Base-by-base conservation (phyloP, 2,329 filamentous ascomycete species). In the Aspergillus cejpii region DNA sequence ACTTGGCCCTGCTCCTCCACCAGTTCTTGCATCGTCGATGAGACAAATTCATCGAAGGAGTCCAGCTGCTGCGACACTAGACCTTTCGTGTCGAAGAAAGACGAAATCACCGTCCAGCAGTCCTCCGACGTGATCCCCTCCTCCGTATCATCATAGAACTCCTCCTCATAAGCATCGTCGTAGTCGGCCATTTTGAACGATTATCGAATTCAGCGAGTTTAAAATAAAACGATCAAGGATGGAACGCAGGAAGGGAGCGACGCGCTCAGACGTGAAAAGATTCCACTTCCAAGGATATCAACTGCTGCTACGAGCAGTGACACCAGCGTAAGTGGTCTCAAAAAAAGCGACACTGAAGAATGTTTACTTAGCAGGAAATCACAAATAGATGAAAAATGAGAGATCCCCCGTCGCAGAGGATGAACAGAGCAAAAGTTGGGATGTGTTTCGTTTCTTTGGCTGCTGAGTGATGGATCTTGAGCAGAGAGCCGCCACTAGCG, bases 1-100 rank as follows among this genome's bases (percentile, higher is more conserved):
- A 97, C 84, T 54, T 84, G 81, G 31, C 87, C 87, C 65, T 95
- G 91, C 67, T 97, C 92, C 60, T 89, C 84, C 48, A 98, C 85
- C 48, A 98, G 81, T 59, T 95, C 87, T 63, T 97, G 90, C 70
- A 98, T 91, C 0, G 90, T 96, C 17, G 87, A 89, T 48, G 85
- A 83, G 45, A 92, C 90, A 62, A 98, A 98, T 65, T 97, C 90
- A 70, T 98, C 89, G 71, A 95, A 98, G 0, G 94, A 98, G 66
- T 97, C 91, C 51, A 97, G 83, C 74, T 98, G 92, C 70, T 98
- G 91, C 12, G 92, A 95, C 17, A 95, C 92, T 24, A 98, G 78
- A 60, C 92, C 91, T 71, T 97, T 98, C 51, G 83, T 80, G 58
- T 96, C 88, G 72, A 98, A 98, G 75, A 96, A 97, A 7, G 92